These are phyloP conservation scores for Hyaloscypha variabilis DNA, from an alignment of 495 filamentous ascomycete genomes.

Conservation along the genomic window DNA sequence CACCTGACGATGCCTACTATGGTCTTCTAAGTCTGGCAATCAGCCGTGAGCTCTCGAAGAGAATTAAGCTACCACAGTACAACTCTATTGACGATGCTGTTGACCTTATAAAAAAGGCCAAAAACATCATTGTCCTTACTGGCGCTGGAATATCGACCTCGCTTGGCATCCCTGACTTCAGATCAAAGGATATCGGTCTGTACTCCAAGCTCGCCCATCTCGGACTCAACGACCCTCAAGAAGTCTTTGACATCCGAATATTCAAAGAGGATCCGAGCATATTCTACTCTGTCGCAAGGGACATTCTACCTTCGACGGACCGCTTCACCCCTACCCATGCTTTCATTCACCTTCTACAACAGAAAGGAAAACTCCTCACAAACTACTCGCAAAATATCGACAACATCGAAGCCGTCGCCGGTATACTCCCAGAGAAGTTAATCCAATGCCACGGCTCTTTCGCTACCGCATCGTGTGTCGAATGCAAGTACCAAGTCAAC, in stretches of 20 bases:
- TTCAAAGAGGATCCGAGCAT: conserved; percentile 87
- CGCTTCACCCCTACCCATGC: conserved; percentile 89
- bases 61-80: conserved; percentile 77
- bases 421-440: conserved; percentile 79
- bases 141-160: conserved; percentile 92
- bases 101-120: conserved; percentile 66
- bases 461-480: conserved; percentile 86
- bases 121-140: conserved; percentile 91
- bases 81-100: conserved; percentile 91
- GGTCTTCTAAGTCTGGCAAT: conserved; percentile 75
- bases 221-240: conserved; percentile 79
- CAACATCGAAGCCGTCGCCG: conserved; percentile 89
- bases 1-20: conserved; percentile 74
- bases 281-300: conserved; percentile 90
- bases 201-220: conserved; percentile 82
- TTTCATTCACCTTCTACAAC: conserved; percentile 93
- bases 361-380: conserved; percentile 87
- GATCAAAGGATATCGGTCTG: conserved; percentile 80
- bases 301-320: conserved; percentile 77
- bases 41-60: conserved; percentile 77
- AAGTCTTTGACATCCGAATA: conserved; percentile 88
- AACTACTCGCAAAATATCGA: conserved; percentile 99
- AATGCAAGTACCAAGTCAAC: conserved; percentile 74
- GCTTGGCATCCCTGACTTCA: conserved; percentile 88
- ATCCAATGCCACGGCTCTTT: conserved; percentile 97